Conservation (phyloP, 179 eudicot genomes). For the Sideroxylon spinosum region DNA sequence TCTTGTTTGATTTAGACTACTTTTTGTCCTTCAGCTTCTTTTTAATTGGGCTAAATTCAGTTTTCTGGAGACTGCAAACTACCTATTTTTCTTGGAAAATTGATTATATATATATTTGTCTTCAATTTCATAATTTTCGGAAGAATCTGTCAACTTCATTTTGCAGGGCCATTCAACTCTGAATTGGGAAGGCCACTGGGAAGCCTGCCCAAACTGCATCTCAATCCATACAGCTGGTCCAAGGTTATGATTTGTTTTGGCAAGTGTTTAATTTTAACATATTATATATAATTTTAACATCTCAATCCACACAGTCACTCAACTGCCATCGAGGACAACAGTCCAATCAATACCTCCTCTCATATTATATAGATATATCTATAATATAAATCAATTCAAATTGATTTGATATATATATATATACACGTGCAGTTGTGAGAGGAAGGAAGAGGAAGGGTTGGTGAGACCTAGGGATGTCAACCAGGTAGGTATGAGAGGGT, state of each 20-base stretch:
- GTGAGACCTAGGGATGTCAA: no score
- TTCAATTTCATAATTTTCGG: background rate
- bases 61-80: background rate
- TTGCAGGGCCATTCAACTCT: slow-evolving; percentile 89
- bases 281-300: background rate
- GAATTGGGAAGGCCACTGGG: slow-evolving; percentile 49
- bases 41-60: background rate
- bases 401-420: no score
- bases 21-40: background rate
- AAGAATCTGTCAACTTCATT: background rate
- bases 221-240: slow-evolving; percentile 92
- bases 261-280: background rate
- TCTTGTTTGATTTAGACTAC: background rate
- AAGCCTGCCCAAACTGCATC: slow-evolving; percentile 68
- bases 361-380: no score
- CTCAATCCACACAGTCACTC: no score
- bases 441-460: no score
- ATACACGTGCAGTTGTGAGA: no score
- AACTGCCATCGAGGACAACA: no score
- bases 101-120: no score
- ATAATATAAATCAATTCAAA: no score
- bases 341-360: no score
- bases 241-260: slow-evolving; percentile 41
- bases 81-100: no score
- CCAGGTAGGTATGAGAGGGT: no score